Evolutionary conservation across 495 filamentous ascomycete genomes (phyloP).

Genomic region (Oidiodendron maius): DNA sequence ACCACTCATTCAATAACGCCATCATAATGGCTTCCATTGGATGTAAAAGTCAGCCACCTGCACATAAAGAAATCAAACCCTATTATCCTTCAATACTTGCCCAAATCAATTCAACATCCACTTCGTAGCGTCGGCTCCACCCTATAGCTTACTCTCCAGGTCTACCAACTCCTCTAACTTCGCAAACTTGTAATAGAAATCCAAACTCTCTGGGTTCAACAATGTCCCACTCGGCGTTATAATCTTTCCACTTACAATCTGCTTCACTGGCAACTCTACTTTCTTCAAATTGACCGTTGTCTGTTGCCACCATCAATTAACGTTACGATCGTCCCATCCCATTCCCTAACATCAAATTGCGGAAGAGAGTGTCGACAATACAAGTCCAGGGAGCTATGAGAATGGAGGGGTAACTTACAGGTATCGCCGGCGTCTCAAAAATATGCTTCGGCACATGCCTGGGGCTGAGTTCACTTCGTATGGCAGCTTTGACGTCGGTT

Average conservation of each 20-base stretch:
- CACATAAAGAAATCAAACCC: too few species aligned
- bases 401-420: conserved; percentile 45
- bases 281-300: conserved; percentile 82
- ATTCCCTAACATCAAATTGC: too few species aligned
- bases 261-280: conserved; percentile 79
- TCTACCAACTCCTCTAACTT: conserved; percentile 60
- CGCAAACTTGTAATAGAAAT: conserved; percentile 77
- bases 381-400: neutral
- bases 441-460: conserved; percentile 73
- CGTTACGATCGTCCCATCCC: conserved; percentile 2
- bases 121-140: too few species aligned
- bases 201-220: conserved; percentile 65
- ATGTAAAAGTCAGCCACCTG: too few species aligned
- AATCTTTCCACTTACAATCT: conserved; percentile 68
- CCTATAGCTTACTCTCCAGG: conserved; percentile 39
- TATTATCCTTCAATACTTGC: too few species aligned
- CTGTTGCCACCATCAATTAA: conserved; percentile 32
- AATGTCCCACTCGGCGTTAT: conserved; percentile 74
- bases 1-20: too few species aligned
- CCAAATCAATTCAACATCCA: too few species aligned
- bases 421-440: conserved; percentile 76
- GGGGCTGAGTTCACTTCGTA: conserved; percentile 54
- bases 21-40: too few species aligned
- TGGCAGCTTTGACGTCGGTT: conserved; percentile 52
- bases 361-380: too few species aligned